Evolutionary conservation across 495 filamentous ascomycete species (phyloP), one percentile per base, ranked within the genome.

Genomic region (Trichoderma orchidacearum): DNA sequence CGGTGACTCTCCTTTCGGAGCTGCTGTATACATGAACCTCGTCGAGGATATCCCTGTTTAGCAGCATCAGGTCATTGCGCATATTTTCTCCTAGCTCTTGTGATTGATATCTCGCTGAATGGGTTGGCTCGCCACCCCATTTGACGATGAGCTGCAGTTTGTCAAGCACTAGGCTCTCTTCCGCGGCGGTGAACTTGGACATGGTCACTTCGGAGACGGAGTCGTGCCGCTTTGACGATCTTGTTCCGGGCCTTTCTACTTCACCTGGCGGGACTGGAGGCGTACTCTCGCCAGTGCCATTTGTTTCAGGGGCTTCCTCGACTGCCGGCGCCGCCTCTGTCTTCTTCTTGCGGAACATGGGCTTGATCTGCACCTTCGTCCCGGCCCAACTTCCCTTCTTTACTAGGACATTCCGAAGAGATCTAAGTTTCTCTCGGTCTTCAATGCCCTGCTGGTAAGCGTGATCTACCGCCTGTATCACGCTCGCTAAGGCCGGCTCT

Each of bases 361-460:
- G 93, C 70, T 98, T 98, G 63, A 98, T 96, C 71, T 98, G 93
- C 27, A 98, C 92, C 70, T 98, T 98, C 4, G 93, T 98, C 0
- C 93, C 93, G 8, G 89, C 82, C 87, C 90, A 96, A 11, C 81
- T 83, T 9, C 91, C 89, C 70, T 97, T 98, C 67, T 89, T 91
- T 34, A 88, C 83, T 12, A 98, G 74, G 12, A 90, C 90, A 55
- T 89, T 91, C 52, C 85, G 82, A 51, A 98, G 77, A 35, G 89
- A 67, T 59, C 81, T 85, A 12, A 98, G 82, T 72, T 97, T 98
- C 28, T 84, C 81, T 52, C 75, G 79, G 65, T 98, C 94, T 69
- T 98, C 93, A 29, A 87, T 69, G 1, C 82, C 85, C 56, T 87
- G 80, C 30, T 81, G 75, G 66, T 94, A 74, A 8, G 94, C 93